phyloP scores from a whole-genome alignment of 148 eudicot genomes.

The Cornus florida region DNA sequence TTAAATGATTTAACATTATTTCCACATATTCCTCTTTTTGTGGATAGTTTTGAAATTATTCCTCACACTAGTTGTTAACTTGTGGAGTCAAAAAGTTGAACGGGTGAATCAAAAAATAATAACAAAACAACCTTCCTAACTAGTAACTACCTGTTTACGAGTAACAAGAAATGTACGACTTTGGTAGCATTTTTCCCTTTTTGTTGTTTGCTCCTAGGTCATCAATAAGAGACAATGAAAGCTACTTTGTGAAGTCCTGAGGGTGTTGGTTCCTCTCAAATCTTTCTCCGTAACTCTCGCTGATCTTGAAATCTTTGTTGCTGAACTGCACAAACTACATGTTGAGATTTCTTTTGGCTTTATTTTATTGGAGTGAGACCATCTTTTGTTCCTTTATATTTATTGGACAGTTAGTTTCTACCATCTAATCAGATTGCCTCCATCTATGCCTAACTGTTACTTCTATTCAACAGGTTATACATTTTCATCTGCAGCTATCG shows the following conservation, averaged over 20 bases:
- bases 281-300: background rate
- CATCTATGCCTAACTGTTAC: background rate
- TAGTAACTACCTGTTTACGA: no score
- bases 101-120: no score
- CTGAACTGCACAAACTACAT: background rate
- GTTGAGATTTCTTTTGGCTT: background rate
- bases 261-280: background rate
- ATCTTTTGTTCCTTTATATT: background rate
- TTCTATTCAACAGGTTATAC: slow-evolving; percentile 47
- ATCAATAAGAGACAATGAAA: background rate
- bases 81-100: no score
- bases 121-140: no score
- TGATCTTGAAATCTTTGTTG: background rate
- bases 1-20: no score
- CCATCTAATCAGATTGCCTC: slow-evolving; percentile 1
- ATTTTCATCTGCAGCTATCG: slow-evolving; percentile 60
- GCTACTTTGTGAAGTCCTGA: background rate
- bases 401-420: background rate
- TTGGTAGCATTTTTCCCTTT: background rate
- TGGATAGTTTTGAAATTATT: no score
- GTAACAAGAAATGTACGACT: background rate
- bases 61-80: no score
- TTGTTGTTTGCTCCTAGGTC: background rate
- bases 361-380: background rate
- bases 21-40: no score